Evolutionary conservation across 441 rosid species (phyloP).

Genomic region (Gossypium aridum): DNA sequence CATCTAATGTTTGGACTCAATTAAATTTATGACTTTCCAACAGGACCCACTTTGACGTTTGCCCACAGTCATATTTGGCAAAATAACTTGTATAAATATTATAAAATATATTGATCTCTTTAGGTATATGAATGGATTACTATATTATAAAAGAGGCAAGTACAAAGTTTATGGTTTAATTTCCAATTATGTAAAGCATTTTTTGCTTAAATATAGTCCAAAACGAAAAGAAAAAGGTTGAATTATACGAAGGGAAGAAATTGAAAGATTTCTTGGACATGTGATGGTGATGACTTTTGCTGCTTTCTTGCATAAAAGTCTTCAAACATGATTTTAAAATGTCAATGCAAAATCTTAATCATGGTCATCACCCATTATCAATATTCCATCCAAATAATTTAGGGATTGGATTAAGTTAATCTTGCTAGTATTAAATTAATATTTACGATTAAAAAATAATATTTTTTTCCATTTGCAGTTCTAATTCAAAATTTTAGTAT

Average conservation of each 20-base stretch:
- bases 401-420: no score
- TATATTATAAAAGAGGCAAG: background rate
- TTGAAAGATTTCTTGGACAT: background rate
- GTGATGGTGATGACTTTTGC: background rate
- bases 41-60: background rate
- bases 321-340: background rate
- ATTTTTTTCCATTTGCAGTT: no score
- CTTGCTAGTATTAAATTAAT: no score
- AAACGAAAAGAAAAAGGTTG: background rate
- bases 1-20: background rate
- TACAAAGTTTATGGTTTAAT: background rate
- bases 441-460: no score
- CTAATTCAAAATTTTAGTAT: no score
- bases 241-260: background rate
- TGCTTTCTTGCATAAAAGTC: background rate
- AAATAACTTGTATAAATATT: background rate
- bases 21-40: background rate
- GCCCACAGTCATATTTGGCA: background rate
- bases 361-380: background rate
- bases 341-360: slow-evolving; percentile 7
- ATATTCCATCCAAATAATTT: no score
- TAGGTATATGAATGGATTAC: background rate
- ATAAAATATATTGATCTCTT: background rate
- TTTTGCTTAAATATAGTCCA: background rate
- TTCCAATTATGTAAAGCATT: background rate